Evolutionary conservation across 352 stramenopile genomes (phyloP).

Genomic region (Phytopythium helicoides): DNA sequence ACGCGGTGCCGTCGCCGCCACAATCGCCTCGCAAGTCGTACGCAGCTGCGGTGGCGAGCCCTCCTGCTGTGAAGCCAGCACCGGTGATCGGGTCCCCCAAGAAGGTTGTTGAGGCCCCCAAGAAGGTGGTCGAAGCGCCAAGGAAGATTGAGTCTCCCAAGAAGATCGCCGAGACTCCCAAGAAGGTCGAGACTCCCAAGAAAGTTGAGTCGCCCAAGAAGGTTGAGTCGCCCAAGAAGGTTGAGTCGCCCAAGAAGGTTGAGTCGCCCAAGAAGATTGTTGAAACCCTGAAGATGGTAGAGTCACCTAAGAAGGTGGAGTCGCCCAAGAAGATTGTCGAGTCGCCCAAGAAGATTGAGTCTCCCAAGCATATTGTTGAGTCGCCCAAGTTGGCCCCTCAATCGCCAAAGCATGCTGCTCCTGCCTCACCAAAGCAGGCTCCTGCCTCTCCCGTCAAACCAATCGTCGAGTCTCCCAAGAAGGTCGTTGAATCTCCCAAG

Average conservation of each 20-base stretch:
- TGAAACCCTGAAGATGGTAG: constrained; percentile 1
- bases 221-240: constrained; percentile 11
- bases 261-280: constrained; percentile 1
- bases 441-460: no score
- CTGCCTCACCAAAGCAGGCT: constrained; percentile 5
- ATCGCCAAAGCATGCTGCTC: constrained; percentile 10
- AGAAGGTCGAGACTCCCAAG: constrained; percentile 8
- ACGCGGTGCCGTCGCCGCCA: neutral
- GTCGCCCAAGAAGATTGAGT: constrained; percentile 7
- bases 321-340: constrained; percentile 21
- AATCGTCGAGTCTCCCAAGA: neutral
- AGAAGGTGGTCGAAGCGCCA: constrained; percentile 5
- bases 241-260: constrained; percentile 6
- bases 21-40: neutral
- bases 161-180: constrained; percentile 14
- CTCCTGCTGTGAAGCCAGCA: constrained; percentile 9
- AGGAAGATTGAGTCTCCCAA: constrained; percentile 15
- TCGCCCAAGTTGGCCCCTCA: constrained; percentile 4
- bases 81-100: no score
- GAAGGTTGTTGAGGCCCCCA: neutral
- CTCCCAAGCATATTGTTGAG: constrained; percentile 7
- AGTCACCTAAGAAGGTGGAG: constrained; percentile 12
- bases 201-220: constrained; percentile 20
- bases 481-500: constrained; percentile 2
- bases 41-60: constrained; percentile 8